phyloP scores from a whole-genome alignment of 139 green algal genomes.

The Tetradesmus lagerheimii region DNA sequence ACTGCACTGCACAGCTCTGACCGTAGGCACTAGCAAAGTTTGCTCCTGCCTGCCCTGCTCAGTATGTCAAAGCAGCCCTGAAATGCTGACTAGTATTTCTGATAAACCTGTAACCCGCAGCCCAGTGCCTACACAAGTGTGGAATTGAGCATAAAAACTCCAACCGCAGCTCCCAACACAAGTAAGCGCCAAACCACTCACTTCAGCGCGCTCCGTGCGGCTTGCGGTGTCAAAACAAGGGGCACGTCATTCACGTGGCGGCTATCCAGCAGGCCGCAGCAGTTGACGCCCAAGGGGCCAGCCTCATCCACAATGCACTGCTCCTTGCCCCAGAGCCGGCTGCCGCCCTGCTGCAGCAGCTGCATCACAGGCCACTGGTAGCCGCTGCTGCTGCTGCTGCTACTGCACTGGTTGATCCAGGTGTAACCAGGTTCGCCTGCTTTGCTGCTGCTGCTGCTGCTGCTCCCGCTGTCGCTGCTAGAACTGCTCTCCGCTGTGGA shows the following conservation, averaged over 20 bases:
- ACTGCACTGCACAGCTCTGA: no score
- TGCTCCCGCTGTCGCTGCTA: no score
- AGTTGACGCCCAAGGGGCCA: neutral
- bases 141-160: neutral
- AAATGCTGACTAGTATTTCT: no score
- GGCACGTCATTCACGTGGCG: neutral
- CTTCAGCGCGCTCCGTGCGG: neutral
- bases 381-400: no score
- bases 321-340: neutral
- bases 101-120: no score
- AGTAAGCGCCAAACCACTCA: neutral
- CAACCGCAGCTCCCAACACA: neutral
- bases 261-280: neutral
- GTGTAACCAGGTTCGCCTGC: no score
- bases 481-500: no score
- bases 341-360: neutral
- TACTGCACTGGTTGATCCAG: neutral
- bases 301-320: neutral
- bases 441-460: neutral
- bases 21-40: no score
- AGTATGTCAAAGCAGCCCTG: no score
- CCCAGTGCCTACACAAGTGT: no score
- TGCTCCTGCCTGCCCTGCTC: no score
- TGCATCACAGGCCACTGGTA: constrained; percentile 6
- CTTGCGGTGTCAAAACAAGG: neutral